Evolutionary conservation across 495 filamentous ascomycete genomes (phyloP), one percentile per base, ranked within the genome.

Genomic region (Penicillium silybi): DNA sequence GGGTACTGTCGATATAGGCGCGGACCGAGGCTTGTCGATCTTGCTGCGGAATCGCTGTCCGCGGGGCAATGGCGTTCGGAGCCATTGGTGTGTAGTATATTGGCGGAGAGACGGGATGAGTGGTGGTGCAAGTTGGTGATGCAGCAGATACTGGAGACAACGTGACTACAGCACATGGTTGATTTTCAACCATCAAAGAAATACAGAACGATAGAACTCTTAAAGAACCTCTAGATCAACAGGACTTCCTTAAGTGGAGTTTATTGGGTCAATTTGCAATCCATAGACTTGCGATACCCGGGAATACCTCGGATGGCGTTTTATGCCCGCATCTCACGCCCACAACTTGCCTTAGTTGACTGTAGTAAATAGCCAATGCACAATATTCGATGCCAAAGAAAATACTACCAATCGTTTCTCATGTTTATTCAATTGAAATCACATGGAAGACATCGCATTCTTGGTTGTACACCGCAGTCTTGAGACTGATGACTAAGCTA

Each of bases 1-100:
- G 60, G 5, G 65, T 62, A 9, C 49, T 52, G 22, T 73, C 60
- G 46, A 77, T 69, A 56, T 65, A 75, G 25, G 52, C 40, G 54
- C 57, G 64, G 3, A 71, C 65, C 35, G 44, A 44, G 19, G 52
- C 13, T 23, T 42, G 41, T 40, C 22, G 41, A 3, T 18, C n/a
- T 13, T 45, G 20, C 3, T 20, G 18, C 34, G 6, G 16, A 15
- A 19, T 16, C 10, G 8, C 18, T 6, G 29, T 32, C 29, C 29
- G 15, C 23, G 6, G 13, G n/a, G 19, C 13, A 20, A 11, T 41
- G 34, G 32, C 44, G 26, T 38, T 25, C 15, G 47, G 37, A 40
- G 53, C 52, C 47, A 50, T 59, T 47, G 48, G 42, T n/a, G 39
- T 25, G 29, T 38, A 32, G 20, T 11, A 23, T 25, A 15, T 5